phyloP scores from a whole-genome alignment of 2,329 filamentous ascomycete genomes.

The Parascedosporium putredinis region DNA sequence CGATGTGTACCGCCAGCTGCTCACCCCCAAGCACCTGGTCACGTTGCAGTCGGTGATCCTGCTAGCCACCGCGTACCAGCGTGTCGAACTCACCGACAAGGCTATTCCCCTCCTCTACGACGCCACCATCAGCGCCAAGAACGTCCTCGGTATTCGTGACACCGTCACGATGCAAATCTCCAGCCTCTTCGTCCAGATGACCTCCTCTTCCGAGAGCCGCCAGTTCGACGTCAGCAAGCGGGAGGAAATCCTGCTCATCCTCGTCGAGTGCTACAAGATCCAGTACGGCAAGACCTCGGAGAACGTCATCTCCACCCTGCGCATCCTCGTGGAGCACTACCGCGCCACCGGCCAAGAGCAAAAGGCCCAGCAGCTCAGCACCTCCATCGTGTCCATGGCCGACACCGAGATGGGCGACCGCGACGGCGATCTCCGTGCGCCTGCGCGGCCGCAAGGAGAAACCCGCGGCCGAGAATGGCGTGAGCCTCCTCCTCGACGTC shows the following conservation, averaged over 20 bases:
- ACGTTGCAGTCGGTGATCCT: slow-evolving; percentile 14
- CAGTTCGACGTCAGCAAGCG: slow-evolving; percentile 16
- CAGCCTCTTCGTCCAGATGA: slow-evolving; percentile 12
- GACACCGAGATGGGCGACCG: slow-evolving; percentile 14
- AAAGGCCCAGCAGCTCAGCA: slow-evolving; percentile 10
- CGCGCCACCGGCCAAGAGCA: slow-evolving; percentile 9
- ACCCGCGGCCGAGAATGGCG: slow-evolving; percentile 10
- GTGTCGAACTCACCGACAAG: slow-evolving; percentile 10
- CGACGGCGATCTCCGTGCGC: slow-evolving; percentile 18
- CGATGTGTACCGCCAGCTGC: slow-evolving; percentile 19
- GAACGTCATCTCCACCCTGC: slow-evolving; percentile 9
- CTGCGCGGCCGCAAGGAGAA: slow-evolving; percentile 17
- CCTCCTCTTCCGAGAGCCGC: neutral
- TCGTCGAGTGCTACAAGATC: slow-evolving; percentile 13
- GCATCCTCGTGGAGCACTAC: slow-evolving; percentile 11
- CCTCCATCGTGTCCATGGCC: slow-evolving; percentile 15
- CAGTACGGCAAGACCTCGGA: slow-evolving; percentile 12
- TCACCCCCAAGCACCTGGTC: slow-evolving; percentile 14
- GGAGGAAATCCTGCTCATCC: slow-evolving; percentile 7
- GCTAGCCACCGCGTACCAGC: slow-evolving; percentile 10
- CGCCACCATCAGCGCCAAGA: slow-evolving; percentile 9
- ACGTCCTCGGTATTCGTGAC: slow-evolving; percentile 6
- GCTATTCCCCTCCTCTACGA: slow-evolving; percentile 12
- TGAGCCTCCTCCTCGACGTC: slow-evolving; percentile 26
- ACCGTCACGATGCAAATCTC: slow-evolving; percentile 12